Conservation (phyloP, 345 rosid species). For the Pistacia integerrima region DNA sequence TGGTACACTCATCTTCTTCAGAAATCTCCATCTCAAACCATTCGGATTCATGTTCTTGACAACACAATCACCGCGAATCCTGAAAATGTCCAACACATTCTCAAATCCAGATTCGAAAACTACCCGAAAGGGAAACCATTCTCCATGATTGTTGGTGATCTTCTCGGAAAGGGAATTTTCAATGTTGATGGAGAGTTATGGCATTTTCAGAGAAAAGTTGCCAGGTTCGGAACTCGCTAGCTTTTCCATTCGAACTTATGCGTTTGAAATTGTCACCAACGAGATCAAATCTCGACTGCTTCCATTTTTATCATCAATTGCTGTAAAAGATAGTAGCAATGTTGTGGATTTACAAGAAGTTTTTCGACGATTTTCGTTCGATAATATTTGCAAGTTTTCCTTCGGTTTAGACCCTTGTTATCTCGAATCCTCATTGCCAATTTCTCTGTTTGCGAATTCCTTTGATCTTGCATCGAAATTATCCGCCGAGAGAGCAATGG, state of each 20-base stretch:
- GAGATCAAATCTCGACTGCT: constrained; percentile 48
- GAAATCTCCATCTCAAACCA: constrained; percentile 38
- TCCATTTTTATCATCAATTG: constrained; percentile 33
- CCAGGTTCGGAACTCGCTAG: constrained; percentile 54
- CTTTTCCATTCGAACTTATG: constrained; percentile 40
- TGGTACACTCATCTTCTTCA: constrained; percentile 48
- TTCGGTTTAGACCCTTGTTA: constrained; percentile 69
- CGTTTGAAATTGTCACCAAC: constrained; percentile 33
- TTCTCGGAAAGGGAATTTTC: constrained; percentile 62
- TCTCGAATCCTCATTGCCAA: constrained; percentile 45
- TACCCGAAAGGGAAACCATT: constrained; percentile 59
- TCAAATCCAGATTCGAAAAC: constrained; percentile 45
- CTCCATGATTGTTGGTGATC: constrained; percentile 44
- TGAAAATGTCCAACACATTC: constrained; percentile 42
- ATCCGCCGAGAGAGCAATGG: constrained; percentile 50
- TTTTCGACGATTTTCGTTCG: constrained; percentile 61
- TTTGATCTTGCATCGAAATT: constrained; percentile 61
- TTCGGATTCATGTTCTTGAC: constrained; percentile 40
- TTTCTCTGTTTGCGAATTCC: constrained; percentile 43
- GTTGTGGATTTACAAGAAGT: constrained; percentile 64
- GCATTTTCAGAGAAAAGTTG: constrained; percentile 60
- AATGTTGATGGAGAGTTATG: constrained; percentile 63
- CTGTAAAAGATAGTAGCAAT: constrained; percentile 1
- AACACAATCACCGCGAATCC: constrained; percentile 49
- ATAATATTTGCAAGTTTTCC: constrained; percentile 65